These are phyloP conservation scores for Paramecium octaurelia DNA, from an alignment of 73 alveolate species.

Conservation along the genomic window DNA sequence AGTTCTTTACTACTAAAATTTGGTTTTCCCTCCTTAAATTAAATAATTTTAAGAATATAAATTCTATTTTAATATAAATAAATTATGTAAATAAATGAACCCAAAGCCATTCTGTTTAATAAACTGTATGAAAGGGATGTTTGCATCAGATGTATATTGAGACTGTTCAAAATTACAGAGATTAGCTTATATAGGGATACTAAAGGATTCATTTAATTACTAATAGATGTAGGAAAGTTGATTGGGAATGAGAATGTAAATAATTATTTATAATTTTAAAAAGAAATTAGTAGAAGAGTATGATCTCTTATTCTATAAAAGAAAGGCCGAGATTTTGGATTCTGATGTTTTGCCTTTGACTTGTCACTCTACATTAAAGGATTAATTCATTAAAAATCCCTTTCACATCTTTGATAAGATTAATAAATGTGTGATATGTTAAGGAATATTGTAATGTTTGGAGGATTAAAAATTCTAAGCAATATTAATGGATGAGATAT, in stretches of 20 bases:
- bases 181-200: not conserved
- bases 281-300: slow-evolving; percentile 36
- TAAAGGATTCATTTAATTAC: not conserved
- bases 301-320: slow-evolving; percentile 3
- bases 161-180: slow-evolving; percentile 47
- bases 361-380: not conserved
- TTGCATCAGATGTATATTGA: slow-evolving; percentile 60
- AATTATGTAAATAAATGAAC: not conserved
- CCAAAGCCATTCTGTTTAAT: not conserved
- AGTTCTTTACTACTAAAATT: too few species aligned
- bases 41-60: not conserved
- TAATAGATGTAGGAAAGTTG: slow-evolving; percentile 38
- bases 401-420: slow-evolving; percentile 1
- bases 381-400: not conserved
- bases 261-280: not conserved
- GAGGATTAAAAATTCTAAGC: slow-evolving; percentile 25
- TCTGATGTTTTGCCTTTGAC: not conserved
- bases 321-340: not conserved
- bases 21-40: too few species aligned
- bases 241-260: slow-evolving; percentile 43
- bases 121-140: slow-evolving; percentile 43
- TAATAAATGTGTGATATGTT: slow-evolving; percentile 50
- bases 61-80: not conserved
- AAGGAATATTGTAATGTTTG: slow-evolving; percentile 46
- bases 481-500: not conserved